Evolutionary conservation across 495 filamentous ascomycete species (phyloP).

Genomic region (Lentithecium fluviatile): DNA sequence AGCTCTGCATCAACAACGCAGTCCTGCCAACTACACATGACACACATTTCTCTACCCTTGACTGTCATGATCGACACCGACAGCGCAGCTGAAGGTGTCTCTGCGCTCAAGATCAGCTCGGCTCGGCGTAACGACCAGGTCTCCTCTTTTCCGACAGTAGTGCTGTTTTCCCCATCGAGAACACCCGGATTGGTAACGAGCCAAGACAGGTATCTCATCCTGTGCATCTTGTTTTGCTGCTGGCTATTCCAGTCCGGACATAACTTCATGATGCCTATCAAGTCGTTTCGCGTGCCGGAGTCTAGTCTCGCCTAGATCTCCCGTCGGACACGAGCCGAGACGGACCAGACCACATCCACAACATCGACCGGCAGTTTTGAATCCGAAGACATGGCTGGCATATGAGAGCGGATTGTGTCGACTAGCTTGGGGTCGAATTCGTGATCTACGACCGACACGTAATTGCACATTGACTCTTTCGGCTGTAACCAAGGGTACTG

Average conservation of each 20-base stretch:
- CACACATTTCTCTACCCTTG: slow-evolving; percentile 14
- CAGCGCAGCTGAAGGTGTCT: slow-evolving; percentile 13
- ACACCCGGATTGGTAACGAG: slow-evolving; percentile 25
- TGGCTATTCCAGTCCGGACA: slow-evolving; percentile 12
- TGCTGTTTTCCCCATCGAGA: slow-evolving; percentile 8
- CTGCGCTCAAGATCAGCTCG: slow-evolving; percentile 14
- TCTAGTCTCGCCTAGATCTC: slow-evolving; percentile 17
- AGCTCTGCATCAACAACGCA: slow-evolving; percentile 11
- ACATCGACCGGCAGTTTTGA: slow-evolving; percentile 6
- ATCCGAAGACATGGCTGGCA: background rate
- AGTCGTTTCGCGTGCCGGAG: slow-evolving; percentile 14
- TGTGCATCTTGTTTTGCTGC: slow-evolving; percentile 11
- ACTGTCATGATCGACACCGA: slow-evolving; percentile 24
- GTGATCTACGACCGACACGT: slow-evolving; percentile 20
- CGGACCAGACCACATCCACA: slow-evolving; percentile 13
- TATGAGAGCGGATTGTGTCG: slow-evolving; percentile 5
- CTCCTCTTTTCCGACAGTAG: background rate
- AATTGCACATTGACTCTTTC: slow-evolving; percentile 26
- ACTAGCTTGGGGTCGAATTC: slow-evolving; percentile 17
- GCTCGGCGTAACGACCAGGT: slow-evolving; percentile 17
- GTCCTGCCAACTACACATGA: slow-evolving; percentile 25
- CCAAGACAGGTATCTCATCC: slow-evolving; percentile 20
- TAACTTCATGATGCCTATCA: slow-evolving; percentile 26
- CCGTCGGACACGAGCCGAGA: slow-evolving; percentile 9
- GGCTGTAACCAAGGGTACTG: slow-evolving; percentile 17